Conservation (phyloP, 345 rosid species). For the Toxicodendron radicans region DNA sequence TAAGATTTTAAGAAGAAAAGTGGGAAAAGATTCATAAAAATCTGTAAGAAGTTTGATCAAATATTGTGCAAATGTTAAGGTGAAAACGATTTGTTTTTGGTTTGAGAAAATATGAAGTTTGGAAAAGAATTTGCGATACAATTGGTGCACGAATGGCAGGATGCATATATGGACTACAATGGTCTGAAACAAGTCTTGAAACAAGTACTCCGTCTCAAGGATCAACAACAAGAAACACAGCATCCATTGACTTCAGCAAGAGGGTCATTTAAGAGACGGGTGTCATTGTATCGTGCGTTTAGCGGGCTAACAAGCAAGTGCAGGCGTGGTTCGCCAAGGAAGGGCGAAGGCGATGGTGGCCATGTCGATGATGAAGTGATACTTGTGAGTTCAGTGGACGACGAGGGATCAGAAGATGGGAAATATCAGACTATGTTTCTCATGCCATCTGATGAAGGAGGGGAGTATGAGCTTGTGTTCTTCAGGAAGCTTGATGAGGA, state of each 20-base stretch:
- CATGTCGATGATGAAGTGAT: slow-evolving; percentile 53
- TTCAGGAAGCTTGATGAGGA: slow-evolving; percentile 65
- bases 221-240: slow-evolving; percentile 10
- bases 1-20: too few relatives aligned
- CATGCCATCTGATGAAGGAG: slow-evolving; percentile 51
- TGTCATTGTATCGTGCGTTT: slow-evolving; percentile 64
- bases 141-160: slow-evolving; percentile 84
- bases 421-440: slow-evolving; percentile 53
- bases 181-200: slow-evolving; percentile 53
- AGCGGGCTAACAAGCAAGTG: slow-evolving; percentile 58
- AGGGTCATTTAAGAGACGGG: slow-evolving; percentile 35
- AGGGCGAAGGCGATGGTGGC: neutral
- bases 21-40: too few relatives aligned
- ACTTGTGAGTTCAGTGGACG: slow-evolving; percentile 38
- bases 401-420: slow-evolving; percentile 12
- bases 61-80: too few relatives aligned
- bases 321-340: slow-evolving; percentile 30
- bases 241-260: slow-evolving; percentile 20
- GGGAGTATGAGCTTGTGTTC: slow-evolving; percentile 54
- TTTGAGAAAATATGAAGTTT: slow-evolving; percentile 55
- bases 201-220: slow-evolving; percentile 32
- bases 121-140: slow-evolving; percentile 74
- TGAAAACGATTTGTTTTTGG: neutral
- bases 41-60: too few relatives aligned
- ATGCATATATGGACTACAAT: slow-evolving; percentile 83